Percentiles rank a stretch among this genome's conserved stretches.
Conservation (phyloP, 164 flowering plant genomes). For the Magnolia sinica region DNA sequence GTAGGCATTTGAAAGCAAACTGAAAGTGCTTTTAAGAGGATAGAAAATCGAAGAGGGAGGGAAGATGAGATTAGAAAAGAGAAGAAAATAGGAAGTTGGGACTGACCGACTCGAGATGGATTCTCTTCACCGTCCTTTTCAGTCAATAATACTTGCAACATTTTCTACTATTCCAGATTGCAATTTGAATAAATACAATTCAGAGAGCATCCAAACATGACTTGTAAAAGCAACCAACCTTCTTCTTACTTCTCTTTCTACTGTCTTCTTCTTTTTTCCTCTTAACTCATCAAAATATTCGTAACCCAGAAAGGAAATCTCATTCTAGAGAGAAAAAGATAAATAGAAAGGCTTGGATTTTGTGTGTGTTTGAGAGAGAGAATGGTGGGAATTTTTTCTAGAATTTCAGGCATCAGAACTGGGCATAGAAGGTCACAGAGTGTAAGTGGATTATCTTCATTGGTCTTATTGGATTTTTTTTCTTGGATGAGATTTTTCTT, state of each 20-base stretch:
- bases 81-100: no score
- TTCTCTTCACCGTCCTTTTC: slow-evolving; percentile 2
- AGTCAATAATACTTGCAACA: neutral
- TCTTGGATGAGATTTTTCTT: neutral
- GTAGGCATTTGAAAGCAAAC: no score
- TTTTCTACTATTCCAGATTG: neutral
- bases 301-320: neutral
- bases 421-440: slow-evolving; percentile 74
- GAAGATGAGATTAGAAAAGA: no score
- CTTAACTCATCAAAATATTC: neutral
- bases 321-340: neutral
- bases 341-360: neutral
- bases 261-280: neutral
- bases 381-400: slow-evolving; percentile 89
- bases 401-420: slow-evolving; percentile 46
- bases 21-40: no score
- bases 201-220: slow-evolving; percentile 1
- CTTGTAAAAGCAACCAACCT: neutral
- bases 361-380: slow-evolving; percentile 1
- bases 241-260: neutral
- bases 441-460: slow-evolving; percentile 33
- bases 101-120: neutral
- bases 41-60: no score
- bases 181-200: neutral
- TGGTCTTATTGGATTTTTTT: neutral